Percentiles rank a stretch among this genome's conserved stretches.
Conservation (phyloP, 306 rosid species). For the Datisca glomerata region DNA sequence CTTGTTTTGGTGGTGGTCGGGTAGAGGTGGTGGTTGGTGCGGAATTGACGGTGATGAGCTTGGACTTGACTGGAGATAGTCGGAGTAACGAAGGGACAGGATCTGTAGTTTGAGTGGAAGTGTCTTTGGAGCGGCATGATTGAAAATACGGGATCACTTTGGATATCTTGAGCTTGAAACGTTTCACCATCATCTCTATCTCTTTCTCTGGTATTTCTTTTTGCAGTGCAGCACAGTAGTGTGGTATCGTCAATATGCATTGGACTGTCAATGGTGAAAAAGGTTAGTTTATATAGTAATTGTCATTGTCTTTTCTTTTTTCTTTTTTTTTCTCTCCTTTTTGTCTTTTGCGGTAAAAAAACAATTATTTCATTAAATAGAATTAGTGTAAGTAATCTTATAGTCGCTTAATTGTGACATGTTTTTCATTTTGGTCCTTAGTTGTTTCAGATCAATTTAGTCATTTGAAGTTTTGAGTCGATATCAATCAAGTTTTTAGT, state of each 20-base stretch:
- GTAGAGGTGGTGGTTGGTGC: conserved; percentile 1
- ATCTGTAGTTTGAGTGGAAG: conserved; percentile 17
- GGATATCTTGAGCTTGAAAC: conserved; percentile 33
- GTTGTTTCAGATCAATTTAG: no score
- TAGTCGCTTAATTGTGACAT: no score
- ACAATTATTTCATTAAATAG: no score
- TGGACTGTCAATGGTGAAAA: no score
- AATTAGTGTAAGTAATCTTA: no score
- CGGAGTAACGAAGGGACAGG: conserved; percentile 26
- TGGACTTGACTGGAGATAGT: conserved; percentile 15
- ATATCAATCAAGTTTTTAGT: no score
- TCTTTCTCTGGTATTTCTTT: neutral
- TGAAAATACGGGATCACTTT: conserved; percentile 34
- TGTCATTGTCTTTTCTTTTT: no score
- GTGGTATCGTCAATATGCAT: neutral
- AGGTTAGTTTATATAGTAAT: no score
- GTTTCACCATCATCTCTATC: conserved; percentile 25
- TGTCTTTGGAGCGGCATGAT: conserved; percentile 39
- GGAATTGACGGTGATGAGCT: conserved; percentile 14
- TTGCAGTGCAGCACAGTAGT: neutral
- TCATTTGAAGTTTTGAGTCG: no score
- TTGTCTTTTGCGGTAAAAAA: no score
- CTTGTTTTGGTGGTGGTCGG: conserved; percentile 3
- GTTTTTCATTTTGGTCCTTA: no score
- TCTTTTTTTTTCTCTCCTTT: no score